Evolutionary conservation across 2,329 filamentous ascomycete species (phyloP).

Genomic region (Monilinia laxa): DNA sequence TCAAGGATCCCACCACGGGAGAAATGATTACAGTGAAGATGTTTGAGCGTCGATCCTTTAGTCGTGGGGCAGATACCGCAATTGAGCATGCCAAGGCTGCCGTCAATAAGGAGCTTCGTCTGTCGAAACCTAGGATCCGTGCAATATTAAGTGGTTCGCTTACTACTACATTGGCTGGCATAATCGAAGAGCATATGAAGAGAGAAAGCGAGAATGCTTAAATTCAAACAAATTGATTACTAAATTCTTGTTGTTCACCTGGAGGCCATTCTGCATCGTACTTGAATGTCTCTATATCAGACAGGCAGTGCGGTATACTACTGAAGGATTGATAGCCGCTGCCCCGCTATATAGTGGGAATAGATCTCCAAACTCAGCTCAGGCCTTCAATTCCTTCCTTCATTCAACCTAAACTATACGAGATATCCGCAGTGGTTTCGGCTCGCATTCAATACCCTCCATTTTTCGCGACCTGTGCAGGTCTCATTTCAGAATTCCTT

Average conservation of each 20-base stretch:
- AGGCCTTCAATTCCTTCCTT: neutral
- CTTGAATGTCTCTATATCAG: neutral
- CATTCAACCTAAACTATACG: neutral
- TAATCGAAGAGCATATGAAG: neutral
- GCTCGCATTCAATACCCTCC: neutral
- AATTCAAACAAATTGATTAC: neutral
- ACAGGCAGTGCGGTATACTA: neutral
- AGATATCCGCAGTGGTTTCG: neutral
- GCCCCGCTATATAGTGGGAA: too few species aligned
- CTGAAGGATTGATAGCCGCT: neutral
- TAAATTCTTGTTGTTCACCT: too few species aligned
- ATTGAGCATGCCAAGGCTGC: neutral
- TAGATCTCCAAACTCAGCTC: neutral
- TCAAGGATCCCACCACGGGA: slow-evolving; percentile 8
- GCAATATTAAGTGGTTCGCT: neutral
- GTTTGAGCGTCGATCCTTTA: slow-evolving; percentile 11
- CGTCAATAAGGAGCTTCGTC: neutral
- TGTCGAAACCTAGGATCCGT: neutral
- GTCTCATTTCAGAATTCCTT: neutral
- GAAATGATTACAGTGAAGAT: slow-evolving; percentile 11
- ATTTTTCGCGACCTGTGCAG: neutral
- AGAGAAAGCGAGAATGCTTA: neutral
- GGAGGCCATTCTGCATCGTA: neutral
- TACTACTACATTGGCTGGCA: neutral
- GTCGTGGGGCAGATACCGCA: slow-evolving; percentile 3